phyloP scores from a whole-genome alignment of 106 monocot species.

The Dactylorhiza incarnata region DNA sequence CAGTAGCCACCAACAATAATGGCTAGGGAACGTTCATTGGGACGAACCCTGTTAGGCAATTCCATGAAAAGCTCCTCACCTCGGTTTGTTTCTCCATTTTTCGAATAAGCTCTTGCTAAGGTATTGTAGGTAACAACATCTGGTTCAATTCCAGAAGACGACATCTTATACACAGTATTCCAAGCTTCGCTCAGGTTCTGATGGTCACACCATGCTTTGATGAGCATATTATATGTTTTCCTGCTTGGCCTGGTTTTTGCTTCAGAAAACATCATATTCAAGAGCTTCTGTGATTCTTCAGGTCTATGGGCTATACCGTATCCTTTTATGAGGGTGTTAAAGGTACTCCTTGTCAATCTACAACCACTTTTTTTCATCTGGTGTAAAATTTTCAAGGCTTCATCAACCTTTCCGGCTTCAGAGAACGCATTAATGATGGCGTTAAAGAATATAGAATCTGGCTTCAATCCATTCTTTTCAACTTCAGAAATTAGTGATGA shows the following conservation, averaged over 20 bases:
- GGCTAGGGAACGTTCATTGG: constrained; percentile 76
- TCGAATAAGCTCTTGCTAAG: constrained; percentile 66
- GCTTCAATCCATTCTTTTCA: constrained; percentile 50
- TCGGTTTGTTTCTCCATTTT: constrained; percentile 65
- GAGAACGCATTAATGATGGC: constrained; percentile 81
- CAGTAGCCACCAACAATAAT: constrained; percentile 79
- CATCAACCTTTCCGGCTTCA: constrained; percentile 69
- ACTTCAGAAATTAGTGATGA: constrained; percentile 48
- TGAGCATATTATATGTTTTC: constrained; percentile 77
- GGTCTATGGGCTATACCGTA: constrained; percentile 65
- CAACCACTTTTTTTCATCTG: constrained; percentile 75
- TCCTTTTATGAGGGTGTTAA: constrained; percentile 92
- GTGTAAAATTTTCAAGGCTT: constrained; percentile 66
- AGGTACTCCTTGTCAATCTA: constrained; percentile 62
- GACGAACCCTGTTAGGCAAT: constrained; percentile 48
- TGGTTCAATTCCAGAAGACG: constrained; percentile 42
- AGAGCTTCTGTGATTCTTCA: constrained; percentile 55
- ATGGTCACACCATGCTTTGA: constrained; percentile 84
- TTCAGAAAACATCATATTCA: constrained; percentile 55
- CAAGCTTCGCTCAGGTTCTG: constrained; percentile 67
- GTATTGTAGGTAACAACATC: constrained; percentile 92
- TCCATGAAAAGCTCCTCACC: constrained; percentile 71
- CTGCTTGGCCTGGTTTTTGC: constrained; percentile 42
- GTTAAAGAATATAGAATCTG: constrained; percentile 78
- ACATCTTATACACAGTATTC: constrained; percentile 61